These are phyloP conservation scores for Alnus rubra DNA, from an alignment of 306 rosid genomes.

Conservation along the genomic window DNA sequence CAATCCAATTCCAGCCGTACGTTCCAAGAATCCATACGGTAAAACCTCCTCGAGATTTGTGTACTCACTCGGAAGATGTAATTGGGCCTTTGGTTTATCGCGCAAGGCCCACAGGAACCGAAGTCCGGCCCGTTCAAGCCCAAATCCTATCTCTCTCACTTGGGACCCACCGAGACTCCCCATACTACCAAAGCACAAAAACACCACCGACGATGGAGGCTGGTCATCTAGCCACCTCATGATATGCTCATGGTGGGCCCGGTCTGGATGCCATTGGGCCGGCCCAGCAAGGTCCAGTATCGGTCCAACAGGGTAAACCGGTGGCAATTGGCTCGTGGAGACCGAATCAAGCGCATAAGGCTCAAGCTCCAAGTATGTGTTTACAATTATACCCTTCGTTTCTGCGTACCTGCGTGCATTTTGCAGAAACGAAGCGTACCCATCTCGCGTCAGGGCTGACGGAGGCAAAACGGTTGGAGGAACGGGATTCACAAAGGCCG, in stretches of 20 bases:
- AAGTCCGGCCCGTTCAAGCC: conserved; percentile 37
- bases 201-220: conserved; percentile 29
- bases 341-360: conserved; percentile 31
- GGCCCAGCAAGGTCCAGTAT: conserved; percentile 36
- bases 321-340: background rate
- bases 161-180: conserved; percentile 34
- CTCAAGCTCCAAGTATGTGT: conserved; percentile 49
- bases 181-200: conserved; percentile 48
- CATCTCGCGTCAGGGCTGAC: conserved; percentile 15
- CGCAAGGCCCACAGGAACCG: conserved; percentile 53
- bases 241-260: background rate
- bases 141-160: conserved; percentile 35
- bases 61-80: conserved; percentile 30
- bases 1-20: conserved; percentile 39
- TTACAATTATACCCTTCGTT: conserved; percentile 46
- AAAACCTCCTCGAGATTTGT: background rate
- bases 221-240: conserved; percentile 40
- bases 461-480: conserved; percentile 37
- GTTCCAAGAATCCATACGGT: conserved; percentile 42
- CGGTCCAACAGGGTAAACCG: conserved; percentile 38
- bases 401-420: conserved; percentile 40
- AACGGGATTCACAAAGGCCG: conserved; percentile 38
- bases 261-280: conserved; percentile 29
- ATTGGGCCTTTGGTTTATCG: conserved; percentile 38
- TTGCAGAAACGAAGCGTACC: background rate